Percentiles rank a stretch among this genome's conserved stretches.
These are phyloP conservation scores for Vigna reflexopilosa DNA, from an alignment of 306 rosid species.

Conservation along the genomic window DNA sequence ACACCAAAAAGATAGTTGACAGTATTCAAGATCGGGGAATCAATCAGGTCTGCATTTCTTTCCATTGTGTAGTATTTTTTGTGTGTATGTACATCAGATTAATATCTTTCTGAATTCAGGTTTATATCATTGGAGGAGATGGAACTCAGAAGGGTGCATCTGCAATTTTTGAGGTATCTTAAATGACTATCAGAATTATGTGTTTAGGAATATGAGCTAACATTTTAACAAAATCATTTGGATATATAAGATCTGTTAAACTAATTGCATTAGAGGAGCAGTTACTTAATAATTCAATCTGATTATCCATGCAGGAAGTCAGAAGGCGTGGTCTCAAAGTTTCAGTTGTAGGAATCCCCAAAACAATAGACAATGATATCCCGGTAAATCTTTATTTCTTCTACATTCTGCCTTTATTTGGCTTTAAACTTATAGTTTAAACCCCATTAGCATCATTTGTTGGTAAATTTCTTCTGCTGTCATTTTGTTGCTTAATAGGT, in stretches of 20 bases:
- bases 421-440: slow-evolving; percentile 16
- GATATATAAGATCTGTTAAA: slow-evolving; percentile 3
- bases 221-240: not conserved
- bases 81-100: slow-evolving; percentile 4
- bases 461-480: slow-evolving; percentile 7
- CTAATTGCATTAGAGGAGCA: slow-evolving; percentile 20
- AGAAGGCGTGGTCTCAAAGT: slow-evolving; percentile 92
- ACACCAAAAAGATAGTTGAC: slow-evolving; percentile 86
- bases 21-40: slow-evolving; percentile 93
- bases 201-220: slow-evolving; percentile 23
- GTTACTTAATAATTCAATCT: slow-evolving; percentile 15
- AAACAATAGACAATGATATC: slow-evolving; percentile 96
- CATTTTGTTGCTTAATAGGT: slow-evolving; percentile 57
- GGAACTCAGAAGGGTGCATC: slow-evolving; percentile 98
- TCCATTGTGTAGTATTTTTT: not conserved
- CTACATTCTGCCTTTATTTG: not conserved
- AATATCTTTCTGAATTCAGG: slow-evolving; percentile 59
- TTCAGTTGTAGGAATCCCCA: slow-evolving; percentile 87
- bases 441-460: slow-evolving; percentile 33
- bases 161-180: slow-evolving; percentile 82
- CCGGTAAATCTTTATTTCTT: slow-evolving; percentile 58
- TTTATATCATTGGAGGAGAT: slow-evolving; percentile 98
- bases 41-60: slow-evolving; percentile 70
- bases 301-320: slow-evolving; percentile 72
- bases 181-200: not conserved